phyloP scores from a whole-genome alignment of 768 basidiomycete species.

The Tulasnella sp. region DNA sequence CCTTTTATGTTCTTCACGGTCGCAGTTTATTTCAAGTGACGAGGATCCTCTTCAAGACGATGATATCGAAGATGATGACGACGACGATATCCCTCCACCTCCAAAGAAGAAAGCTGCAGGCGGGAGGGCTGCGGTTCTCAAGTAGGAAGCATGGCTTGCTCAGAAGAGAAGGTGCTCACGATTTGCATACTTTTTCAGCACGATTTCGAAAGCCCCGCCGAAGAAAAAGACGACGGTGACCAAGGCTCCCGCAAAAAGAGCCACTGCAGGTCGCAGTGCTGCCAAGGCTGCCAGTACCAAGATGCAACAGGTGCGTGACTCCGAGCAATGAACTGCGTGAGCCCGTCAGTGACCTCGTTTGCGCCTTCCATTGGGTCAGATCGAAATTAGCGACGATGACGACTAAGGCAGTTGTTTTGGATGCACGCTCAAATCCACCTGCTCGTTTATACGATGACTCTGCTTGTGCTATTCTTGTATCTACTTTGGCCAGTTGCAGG shows the following conservation, averaged over 20 bases:
- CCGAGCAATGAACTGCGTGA: not conserved
- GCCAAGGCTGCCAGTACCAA: constrained; percentile 20
- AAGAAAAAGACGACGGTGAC: constrained; percentile 34
- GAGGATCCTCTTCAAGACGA: constrained; percentile 47
- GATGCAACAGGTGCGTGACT: constrained; percentile 19
- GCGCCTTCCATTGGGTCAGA: constrained; percentile 12
- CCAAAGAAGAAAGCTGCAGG: constrained; percentile 44
- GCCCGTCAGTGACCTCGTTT: not conserved
- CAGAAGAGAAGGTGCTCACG: not conserved
- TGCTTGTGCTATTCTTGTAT: not conserved
- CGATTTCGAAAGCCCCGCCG: constrained; percentile 47
- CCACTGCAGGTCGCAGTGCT: constrained; percentile 15
- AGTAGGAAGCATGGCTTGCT: constrained; percentile 41
- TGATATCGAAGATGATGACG: constrained; percentile 49
- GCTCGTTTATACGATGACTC: not conserved
- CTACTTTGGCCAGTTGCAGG: not conserved
- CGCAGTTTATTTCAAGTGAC: constrained; percentile 40
- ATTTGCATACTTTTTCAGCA: constrained; percentile 25
- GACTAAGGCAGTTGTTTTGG: not conserved
- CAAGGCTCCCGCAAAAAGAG: constrained; percentile 35
- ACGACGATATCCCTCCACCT: constrained; percentile 45
- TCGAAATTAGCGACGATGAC: constrained; percentile 30
- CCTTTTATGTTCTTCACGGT: no score
- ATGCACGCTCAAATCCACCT: not conserved
- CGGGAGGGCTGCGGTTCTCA: constrained; percentile 58